Evolutionary conservation across 108 stramenopile genomes (phyloP).

Genomic region (Nitzschia sp.): DNA sequence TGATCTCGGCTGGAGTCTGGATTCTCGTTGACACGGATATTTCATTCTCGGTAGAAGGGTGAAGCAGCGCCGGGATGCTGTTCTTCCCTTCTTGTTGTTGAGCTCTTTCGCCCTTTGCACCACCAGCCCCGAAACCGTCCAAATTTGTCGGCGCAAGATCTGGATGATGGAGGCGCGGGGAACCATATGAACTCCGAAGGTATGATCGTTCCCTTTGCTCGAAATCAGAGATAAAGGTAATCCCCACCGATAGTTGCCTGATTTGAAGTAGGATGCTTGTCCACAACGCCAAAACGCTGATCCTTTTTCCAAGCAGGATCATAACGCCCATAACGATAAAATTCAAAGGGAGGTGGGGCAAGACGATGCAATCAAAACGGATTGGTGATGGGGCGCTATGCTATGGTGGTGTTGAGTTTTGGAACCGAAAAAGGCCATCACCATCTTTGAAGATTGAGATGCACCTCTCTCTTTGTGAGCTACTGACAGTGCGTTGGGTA

Average conservation of each 20-base stretch:
- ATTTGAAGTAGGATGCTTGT: neutral
- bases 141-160: neutral
- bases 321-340: neutral
- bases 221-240: neutral
- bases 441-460: too few relatives aligned
- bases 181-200: too few relatives aligned
- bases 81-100: too few relatives aligned
- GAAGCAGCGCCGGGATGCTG: neutral
- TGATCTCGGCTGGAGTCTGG: too few relatives aligned
- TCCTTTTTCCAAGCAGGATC: neutral
- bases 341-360: too few relatives aligned
- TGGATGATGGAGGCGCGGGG: neutral
- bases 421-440: neutral
- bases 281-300: neutral
- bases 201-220: too few relatives aligned
- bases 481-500: neutral
- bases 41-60: neutral
- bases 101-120: too few relatives aligned
- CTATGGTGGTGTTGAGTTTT: neutral
- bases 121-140: too few relatives aligned
- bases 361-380: too few relatives aligned
- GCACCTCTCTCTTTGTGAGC: too few relatives aligned
- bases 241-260: neutral
- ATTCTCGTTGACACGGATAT: neutral
- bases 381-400: too few relatives aligned